Evolutionary conservation across 768 basidiomycete genomes (phyloP), one percentile per base, ranked within the genome.

Genomic region (Tulasnella sp.): DNA sequence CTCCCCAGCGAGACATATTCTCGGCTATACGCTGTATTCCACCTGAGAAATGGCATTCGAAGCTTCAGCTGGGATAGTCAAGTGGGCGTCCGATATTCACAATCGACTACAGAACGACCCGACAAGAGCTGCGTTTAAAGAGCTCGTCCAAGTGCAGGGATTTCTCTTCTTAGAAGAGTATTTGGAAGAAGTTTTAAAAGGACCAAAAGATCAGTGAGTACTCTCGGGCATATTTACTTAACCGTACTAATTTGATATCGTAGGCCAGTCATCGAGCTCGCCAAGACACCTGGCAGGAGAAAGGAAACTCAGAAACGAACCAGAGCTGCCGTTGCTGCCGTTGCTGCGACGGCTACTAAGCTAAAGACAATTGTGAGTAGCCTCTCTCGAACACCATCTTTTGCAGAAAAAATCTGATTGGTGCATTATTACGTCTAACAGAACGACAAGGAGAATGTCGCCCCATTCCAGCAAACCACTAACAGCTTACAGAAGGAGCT

Each of bases 271-370:
- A 78, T 85, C 35, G 83, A 88, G 47, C 72, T 89, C 15, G 76
- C 89, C 2, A 89, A 89, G 66, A 89, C 87, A 1, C 86, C 86
- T 12, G 79, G 82, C 27, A 75, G 84, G 37, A 84, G 76, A 64
- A 83, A 75, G 65, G 70, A 69, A 42, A 63, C 71, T 12, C 66
- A 68, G 3, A 75, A 70, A 31, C 32, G 33, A 13, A 39, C 25
- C 6, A 28, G 37, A 7, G 32, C 44, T n/a, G 43, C 42, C 10
- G 45, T 25, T 5, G 54, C 46, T 5, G 52, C 39, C 31, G n/a
- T 46, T 5, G 12, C 37, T 4, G 53, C 55, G 12, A 53, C 53
- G 20, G 45, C 53, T 20, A 46, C 31, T 44, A 54, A 54, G 35
- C 44, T 54, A 16, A 46, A 31, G 34, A 35, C 44, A 15, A 25